Evolutionary conservation across 192 early-diverging fungal species (phyloP), one percentile per base, ranked within the genome.

Genomic region (Coemansia sp.): DNA sequence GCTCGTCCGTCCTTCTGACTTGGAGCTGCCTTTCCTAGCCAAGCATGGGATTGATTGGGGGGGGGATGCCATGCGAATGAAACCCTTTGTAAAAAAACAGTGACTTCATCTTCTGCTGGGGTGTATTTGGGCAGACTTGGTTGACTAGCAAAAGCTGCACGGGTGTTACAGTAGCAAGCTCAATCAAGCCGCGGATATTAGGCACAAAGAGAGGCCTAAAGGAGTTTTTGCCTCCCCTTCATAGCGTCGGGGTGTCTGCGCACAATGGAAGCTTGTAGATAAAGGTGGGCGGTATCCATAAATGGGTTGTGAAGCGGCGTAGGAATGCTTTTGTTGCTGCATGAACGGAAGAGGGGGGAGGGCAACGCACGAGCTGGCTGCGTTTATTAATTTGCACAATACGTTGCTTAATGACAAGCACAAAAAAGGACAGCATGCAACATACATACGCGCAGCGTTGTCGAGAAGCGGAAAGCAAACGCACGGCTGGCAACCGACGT

Each of bases 331-430:
- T 50, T 50, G 24, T 5, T 28, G 25, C 24, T n/a, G n/a, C n/a
- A n/a, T n/a, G n/a, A n/a, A n/a, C n/a, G n/a, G n/a, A n/a, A n/a
- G n/a, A n/a, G n/a, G 25, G 28, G 25, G 22, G 19, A 46, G 12
- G 25, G 28, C 22, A 9, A 29, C 18, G 50, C 50, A 52, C 50
- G 50, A 52, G 50, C 50, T 50, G 30, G 50, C 50, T 32, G 50
- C 50, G 50, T 52, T 52, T 52, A 52, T 52, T 52, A 52, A 52
- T 52, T 52, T 28, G n/a, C 28, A 52, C 50, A 52, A 52, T 52
- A 49, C 19, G 50, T 5, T 18, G 50, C 23, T 14, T 11, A 22
- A 52, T 52, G 30, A 5, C 28, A 52, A 14, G 50, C 24, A 52
- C 35, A 38, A 16, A 16, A 16, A 38, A 0, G 35, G 35, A 38